These are phyloP conservation scores for Buxus sempervirens DNA, from an alignment of 164 flowering plant species.

Conservation along the genomic window DNA sequence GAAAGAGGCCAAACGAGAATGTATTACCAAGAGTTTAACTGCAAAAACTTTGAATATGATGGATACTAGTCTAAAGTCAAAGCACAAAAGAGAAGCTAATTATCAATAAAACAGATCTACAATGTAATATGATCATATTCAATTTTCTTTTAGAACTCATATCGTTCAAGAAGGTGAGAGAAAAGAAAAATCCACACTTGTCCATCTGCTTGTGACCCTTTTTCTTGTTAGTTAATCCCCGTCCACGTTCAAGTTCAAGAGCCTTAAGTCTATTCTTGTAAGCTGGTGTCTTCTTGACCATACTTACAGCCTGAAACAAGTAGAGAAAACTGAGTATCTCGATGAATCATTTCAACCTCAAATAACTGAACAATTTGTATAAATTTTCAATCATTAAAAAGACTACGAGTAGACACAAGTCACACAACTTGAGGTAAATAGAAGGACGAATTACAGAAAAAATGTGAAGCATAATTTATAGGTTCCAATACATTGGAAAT, in stretches of 20 bases:
- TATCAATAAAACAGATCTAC: not conserved
- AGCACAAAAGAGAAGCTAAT: no score
- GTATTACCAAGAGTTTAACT: not conserved
- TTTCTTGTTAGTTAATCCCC: constrained; percentile 69
- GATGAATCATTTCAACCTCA: no score
- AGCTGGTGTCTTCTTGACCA: constrained; percentile 96
- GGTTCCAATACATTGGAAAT: no score
- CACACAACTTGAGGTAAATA: no score
- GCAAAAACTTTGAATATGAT: no score
- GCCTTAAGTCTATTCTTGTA: constrained; percentile 86
- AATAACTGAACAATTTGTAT: no score
- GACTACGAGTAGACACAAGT: no score
- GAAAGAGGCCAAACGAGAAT: not conserved
- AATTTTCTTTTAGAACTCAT: not conserved
- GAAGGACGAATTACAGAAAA: no score
- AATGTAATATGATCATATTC: not conserved
- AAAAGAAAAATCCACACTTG: constrained; percentile 43
- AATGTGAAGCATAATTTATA: no score
- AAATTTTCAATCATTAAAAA: no score
- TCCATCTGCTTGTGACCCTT: constrained; percentile 71
- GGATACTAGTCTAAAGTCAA: no score
- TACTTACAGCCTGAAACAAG: constrained; percentile 67
- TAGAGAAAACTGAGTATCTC: constrained; percentile 4
- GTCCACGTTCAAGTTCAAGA: constrained; percentile 83
- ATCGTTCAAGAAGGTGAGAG: not conserved